Percentiles rank a stretch among this genome's conserved stretches.
Evolutionary conservation across 805 yeast species (phyloP).

Genomic region (Wickerhamiella galacta): DNA sequence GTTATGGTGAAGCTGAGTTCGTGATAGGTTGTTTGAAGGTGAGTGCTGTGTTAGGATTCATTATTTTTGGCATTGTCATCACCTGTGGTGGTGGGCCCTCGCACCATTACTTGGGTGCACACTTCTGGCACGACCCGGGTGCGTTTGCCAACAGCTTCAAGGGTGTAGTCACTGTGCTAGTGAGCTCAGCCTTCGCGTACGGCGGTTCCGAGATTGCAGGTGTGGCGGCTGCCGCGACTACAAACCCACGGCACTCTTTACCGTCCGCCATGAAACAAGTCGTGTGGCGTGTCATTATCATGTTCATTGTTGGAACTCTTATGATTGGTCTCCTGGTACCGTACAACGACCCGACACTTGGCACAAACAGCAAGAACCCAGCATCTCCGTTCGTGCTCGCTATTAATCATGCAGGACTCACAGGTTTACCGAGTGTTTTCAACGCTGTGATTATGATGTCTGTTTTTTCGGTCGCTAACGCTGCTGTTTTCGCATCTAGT

Average conservation of each 20-base stretch:
- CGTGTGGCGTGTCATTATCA: conserved; percentile 48
- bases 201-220: conserved; percentile 57
- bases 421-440: conserved; percentile 53
- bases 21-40: conserved; percentile 37
- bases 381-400: conserved; percentile 83
- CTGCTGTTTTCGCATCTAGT: conserved; percentile 52
- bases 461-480: conserved; percentile 65
- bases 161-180: conserved; percentile 46
- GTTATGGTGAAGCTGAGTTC: conserved; percentile 48
- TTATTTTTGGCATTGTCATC: conserved; percentile 37
- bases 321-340: conserved; percentile 56
- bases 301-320: conserved; percentile 45
- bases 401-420: conserved; percentile 45
- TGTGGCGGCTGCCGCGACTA: conserved; percentile 58
- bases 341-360: conserved; percentile 35
- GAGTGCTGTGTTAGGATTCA: conserved; percentile 37
- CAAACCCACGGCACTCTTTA: conserved; percentile 48
- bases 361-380: conserved; percentile 29
- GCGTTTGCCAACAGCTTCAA: conserved; percentile 45
- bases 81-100: conserved; percentile 47
- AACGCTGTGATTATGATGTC: conserved; percentile 65
- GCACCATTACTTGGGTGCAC: conserved; percentile 36
- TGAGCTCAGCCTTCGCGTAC: conserved; percentile 46
- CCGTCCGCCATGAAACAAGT: conserved; percentile 59
- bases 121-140: conserved; percentile 47